Evolutionary conservation across 331 rosid genomes (phyloP), one percentile per base, ranked within the genome.

Genomic region (Phaseolus coccineus): DNA sequence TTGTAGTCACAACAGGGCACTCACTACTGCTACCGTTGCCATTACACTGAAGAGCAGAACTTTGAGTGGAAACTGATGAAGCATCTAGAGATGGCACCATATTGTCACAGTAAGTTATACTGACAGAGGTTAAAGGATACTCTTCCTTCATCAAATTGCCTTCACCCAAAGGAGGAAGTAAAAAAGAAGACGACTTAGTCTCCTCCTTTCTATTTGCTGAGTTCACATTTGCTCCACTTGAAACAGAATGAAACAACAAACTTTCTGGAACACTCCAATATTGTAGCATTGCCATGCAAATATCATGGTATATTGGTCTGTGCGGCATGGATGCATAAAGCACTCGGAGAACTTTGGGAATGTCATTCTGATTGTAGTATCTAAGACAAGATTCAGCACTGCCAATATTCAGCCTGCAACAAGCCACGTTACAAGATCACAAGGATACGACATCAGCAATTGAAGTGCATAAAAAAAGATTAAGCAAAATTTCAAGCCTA

Each of bases 311-410:
- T 66, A 90, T 69, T 73, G 86, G 79, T 74, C 88, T 78, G 81
- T 87, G 84, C 72, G 87, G 88, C 50, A 83, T 56, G 37, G 93
- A 88, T 65, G 91, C 89, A 84, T 51, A 87, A 59, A 96, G 92
- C 68, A 86, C 86, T 67, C 80, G 86, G 77, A 96, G 84, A 81
- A 91, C 92, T 63, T 85, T 85, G 50, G 84, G 87, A 69, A 96
- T 90, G 83, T 93, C 97, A 81, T 86, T 86, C 88, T 66, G 89
- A 82, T 87, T 91, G 89, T 91, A 96, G 78, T 96, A 93, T 76
- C 89, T 90, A 82, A 89, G 80, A 85, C 73, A 76, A 55, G 79
- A 89, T 77, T 89, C 90, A 73, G 81, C 79, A 51, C 67, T 85
- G 53, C 69, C 88, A 79, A 82, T 68, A 64, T 85, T 89, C 76